Evolutionary conservation across 345 rosid genomes (phyloP).

Genomic region (Eucalyptus curtisii): DNA sequence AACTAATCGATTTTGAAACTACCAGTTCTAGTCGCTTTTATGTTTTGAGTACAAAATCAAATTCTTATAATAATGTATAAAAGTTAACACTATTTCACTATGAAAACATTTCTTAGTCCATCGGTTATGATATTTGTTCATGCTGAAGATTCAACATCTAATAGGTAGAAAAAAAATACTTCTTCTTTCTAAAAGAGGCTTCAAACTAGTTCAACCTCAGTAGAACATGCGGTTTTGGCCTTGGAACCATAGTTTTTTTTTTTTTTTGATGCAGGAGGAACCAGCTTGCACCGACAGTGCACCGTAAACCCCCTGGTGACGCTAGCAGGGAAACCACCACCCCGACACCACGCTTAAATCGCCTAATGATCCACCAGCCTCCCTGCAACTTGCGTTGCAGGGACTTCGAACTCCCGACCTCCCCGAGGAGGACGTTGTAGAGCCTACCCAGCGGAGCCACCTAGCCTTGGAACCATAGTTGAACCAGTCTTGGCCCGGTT

Average conservation of each 20-base stretch:
- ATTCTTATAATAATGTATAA: background rate
- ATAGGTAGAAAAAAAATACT: background rate
- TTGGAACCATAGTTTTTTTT: background rate
- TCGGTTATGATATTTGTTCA: background rate
- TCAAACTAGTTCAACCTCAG: background rate
- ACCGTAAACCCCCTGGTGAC: no score
- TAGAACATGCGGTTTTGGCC: background rate
- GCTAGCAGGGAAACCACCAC: no score
- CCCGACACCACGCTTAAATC: no score
- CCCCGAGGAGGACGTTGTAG: no score
- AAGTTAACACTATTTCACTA: background rate
- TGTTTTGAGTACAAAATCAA: background rate
- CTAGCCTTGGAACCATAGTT: background rate
- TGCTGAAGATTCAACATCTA: background rate
- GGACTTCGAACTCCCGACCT: no score
- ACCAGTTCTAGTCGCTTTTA: background rate
- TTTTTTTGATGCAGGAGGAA: no score
- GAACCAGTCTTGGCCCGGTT: accelerated
- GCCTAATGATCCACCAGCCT: no score
- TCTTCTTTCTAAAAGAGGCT: background rate
- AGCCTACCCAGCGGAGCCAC: no score
- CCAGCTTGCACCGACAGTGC: no score
- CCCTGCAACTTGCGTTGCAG: no score
- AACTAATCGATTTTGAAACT: background rate
- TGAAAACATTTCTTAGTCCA: background rate